Percentiles rank a stretch among this genome's conserved stretches.
Conservation (phyloP, 805 yeast genomes). For the Sugiyamaella mastotermitis region DNA sequence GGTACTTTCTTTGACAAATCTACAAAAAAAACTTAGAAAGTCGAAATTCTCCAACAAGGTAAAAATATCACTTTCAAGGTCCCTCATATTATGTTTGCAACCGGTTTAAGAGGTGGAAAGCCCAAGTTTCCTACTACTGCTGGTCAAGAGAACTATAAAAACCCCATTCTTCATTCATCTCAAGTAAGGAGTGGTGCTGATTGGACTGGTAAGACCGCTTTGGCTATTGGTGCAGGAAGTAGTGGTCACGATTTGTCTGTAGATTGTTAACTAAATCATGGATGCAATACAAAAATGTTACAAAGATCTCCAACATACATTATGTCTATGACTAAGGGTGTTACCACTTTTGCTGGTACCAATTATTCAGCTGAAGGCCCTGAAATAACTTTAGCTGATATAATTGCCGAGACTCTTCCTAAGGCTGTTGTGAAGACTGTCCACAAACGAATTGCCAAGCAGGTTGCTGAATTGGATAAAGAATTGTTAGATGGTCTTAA, state of each 20-base stretch:
- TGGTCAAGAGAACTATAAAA: constrained; percentile 35
- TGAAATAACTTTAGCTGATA: constrained; percentile 35
- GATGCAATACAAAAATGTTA: constrained; percentile 38
- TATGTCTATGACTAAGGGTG: constrained; percentile 33
- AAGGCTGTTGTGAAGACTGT: constrained; percentile 30
- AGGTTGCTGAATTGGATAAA: constrained; percentile 26
- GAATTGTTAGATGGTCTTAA: constrained; percentile 30
- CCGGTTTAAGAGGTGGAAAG: constrained; percentile 42
- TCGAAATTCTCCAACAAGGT: constrained; percentile 27
- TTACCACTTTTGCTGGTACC: constrained; percentile 35
- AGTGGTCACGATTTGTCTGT: constrained; percentile 43
- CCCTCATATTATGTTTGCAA: constrained; percentile 37
- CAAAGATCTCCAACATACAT: constrained; percentile 43
- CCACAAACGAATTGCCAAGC: constrained; percentile 33
- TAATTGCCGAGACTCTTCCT: constrained; percentile 34
- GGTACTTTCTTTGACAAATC: constrained; percentile 2
- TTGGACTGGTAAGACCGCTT: constrained; percentile 37
- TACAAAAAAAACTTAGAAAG: constrained; percentile 32
- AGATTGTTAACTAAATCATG: constrained; percentile 42
- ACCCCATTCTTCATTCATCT: constrained; percentile 39
- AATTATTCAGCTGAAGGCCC: constrained; percentile 35
- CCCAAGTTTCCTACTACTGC: constrained; percentile 39
- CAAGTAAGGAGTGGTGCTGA: constrained; percentile 37
- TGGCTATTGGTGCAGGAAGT: constrained; percentile 42
- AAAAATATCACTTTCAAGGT: constrained; percentile 14